A percentile compares a stretch with the other conserved stretches of the same genome.
Conservation (phyloP, 805 yeast species). For the Teunomyces atbi region DNA sequence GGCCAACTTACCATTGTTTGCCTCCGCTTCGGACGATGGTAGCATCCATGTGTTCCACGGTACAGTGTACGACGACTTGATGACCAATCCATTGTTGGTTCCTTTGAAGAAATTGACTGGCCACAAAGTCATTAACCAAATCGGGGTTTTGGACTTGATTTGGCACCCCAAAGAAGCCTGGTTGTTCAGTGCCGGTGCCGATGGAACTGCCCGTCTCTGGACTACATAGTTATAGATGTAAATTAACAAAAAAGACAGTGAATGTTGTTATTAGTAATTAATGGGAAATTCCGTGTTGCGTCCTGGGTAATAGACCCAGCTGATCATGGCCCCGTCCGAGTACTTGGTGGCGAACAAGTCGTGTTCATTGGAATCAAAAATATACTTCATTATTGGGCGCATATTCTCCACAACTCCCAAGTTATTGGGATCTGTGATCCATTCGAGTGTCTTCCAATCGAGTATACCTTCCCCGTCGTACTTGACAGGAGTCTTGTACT, state of each 20-base stretch:
- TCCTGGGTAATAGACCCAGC: slow-evolving; percentile 13
- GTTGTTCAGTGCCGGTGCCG: slow-evolving; percentile 97
- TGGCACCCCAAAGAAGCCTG: slow-evolving; percentile 99
- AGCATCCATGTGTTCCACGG: slow-evolving; percentile 92
- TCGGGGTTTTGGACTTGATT: slow-evolving; percentile 82
- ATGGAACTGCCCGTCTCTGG: slow-evolving; percentile 94
- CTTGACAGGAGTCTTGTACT: slow-evolving; percentile 27
- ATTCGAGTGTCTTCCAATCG: slow-evolving; percentile 39
- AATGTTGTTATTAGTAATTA: not conserved
- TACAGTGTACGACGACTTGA: slow-evolving; percentile 89
- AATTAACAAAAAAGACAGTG: slow-evolving; percentile 2
- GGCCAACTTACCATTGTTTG: slow-evolving; percentile 81
- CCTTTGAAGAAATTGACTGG: slow-evolving; percentile 94
- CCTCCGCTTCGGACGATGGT: slow-evolving; percentile 96
- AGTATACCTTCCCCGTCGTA: slow-evolving; percentile 39
- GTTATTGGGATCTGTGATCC: slow-evolving; percentile 36
- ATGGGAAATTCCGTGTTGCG: slow-evolving; percentile 6
- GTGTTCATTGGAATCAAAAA: slow-evolving; percentile 23
- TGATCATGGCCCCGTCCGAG: slow-evolving; percentile 11
- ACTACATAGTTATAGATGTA: slow-evolving; percentile 53
- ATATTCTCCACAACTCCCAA: slow-evolving; percentile 42
- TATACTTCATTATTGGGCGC: slow-evolving; percentile 19
- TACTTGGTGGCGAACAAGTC: slow-evolving; percentile 28
- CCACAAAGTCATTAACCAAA: slow-evolving; percentile 71
- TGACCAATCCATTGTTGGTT: slow-evolving; percentile 93